These are phyloP conservation scores for Penstemon barbatus DNA, from an alignment of 257 asterid genomes.

Conservation along the genomic window DNA sequence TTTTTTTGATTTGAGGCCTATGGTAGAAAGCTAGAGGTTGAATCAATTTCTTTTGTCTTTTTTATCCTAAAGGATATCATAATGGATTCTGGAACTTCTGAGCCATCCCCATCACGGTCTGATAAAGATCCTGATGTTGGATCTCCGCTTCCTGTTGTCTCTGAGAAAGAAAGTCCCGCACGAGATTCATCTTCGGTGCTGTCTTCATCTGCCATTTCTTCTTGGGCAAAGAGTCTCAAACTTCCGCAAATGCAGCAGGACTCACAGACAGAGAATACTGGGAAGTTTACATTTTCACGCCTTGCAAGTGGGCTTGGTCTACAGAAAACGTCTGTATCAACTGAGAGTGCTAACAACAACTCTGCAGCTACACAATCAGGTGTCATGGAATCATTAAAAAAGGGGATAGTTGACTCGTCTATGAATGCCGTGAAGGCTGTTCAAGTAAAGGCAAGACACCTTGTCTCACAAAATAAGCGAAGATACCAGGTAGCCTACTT, in stretches of 20 bases:
- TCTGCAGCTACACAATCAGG: slow-evolving; percentile 62
- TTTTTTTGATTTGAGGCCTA: slow-evolving; percentile 16
- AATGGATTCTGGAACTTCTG: slow-evolving; percentile 66
- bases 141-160: slow-evolving; percentile 34
- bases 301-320: slow-evolving; percentile 83
- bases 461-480: slow-evolving; percentile 93
- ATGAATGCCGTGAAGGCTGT: slow-evolving; percentile 88
- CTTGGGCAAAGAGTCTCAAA: slow-evolving; percentile 67
- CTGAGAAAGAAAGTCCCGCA: slow-evolving; percentile 42
- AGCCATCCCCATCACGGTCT: slow-evolving; percentile 42
- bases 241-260: slow-evolving; percentile 58
- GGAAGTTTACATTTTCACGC: slow-evolving; percentile 68
- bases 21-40: slow-evolving; percentile 18
- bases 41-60: slow-evolving; percentile 14
- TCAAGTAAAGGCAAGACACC: slow-evolving; percentile 93
- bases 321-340: slow-evolving; percentile 46
- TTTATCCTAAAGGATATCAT: slow-evolving; percentile 32
- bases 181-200: slow-evolving; percentile 47
- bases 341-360: slow-evolving; percentile 45
- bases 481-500: slow-evolving; percentile 80
- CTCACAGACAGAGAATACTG: slow-evolving; percentile 42
- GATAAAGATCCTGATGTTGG: slow-evolving; percentile 48
- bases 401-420: slow-evolving; percentile 90
- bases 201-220: slow-evolving; percentile 56
- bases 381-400: slow-evolving; percentile 70